Percentiles rank a stretch among this genome's conserved stretches.
Evolutionary conservation across 192 early-diverging fungal genomes (phyloP).

Genomic region (Chytriomyces sp.): DNA sequence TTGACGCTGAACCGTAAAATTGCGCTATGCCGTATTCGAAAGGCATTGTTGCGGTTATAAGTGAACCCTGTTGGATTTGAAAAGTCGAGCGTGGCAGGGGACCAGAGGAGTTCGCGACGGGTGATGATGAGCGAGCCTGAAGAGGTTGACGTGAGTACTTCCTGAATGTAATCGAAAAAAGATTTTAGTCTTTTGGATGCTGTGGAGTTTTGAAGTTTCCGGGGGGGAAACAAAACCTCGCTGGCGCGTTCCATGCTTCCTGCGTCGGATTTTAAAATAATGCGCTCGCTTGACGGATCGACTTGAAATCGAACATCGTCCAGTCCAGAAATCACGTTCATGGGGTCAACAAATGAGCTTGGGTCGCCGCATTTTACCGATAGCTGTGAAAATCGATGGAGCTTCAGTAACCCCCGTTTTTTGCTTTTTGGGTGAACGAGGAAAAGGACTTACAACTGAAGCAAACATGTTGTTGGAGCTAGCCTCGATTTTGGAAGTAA

Average conservation of each 20-base stretch:
- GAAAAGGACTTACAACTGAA: not conserved
- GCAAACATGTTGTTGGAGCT: not conserved
- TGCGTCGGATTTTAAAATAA: slow-evolving; percentile 24
- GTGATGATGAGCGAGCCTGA: slow-evolving; percentile 33
- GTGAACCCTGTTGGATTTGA: slow-evolving; percentile 5
- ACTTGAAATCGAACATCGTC: slow-evolving; percentile 41
- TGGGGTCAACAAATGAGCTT: slow-evolving; percentile 2
- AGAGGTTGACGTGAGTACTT: slow-evolving; percentile 21
- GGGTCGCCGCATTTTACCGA: slow-evolving; percentile 4
- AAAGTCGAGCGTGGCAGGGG: not conserved
- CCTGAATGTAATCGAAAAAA: slow-evolving; percentile 12
- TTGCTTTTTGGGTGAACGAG: no score
- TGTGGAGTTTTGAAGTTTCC: no score
- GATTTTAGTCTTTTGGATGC: no score
- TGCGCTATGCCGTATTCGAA: slow-evolving; percentile 8
- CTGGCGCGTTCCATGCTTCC: not conserved
- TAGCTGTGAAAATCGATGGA: no score
- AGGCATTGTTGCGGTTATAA: not conserved
- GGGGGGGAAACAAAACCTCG: no score
- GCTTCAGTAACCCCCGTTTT: no score
- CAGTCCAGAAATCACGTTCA: slow-evolving; percentile 29
- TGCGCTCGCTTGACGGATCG: slow-evolving; percentile 32
- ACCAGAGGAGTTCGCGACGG: slow-evolving; percentile 36
- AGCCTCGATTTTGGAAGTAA: not conserved
- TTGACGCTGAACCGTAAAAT: slow-evolving; percentile 27